Percentiles rank a stretch among this genome's conserved stretches.
phyloP scores from a whole-genome alignment of 2,329 filamentous ascomycete genomes.

The Fusarium sp. region DNA sequence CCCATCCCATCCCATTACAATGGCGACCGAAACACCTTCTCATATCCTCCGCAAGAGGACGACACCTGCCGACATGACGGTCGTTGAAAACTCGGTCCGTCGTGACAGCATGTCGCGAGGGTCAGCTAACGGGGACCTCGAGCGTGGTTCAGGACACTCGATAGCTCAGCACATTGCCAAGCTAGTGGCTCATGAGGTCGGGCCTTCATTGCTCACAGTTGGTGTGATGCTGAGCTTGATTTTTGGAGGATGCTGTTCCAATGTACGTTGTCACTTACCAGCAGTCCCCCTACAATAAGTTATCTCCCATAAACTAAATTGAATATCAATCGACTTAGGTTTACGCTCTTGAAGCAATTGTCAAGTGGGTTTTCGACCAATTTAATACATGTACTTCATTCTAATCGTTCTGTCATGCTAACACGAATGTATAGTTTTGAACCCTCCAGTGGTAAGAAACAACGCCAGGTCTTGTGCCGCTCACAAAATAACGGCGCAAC shows the following conservation, averaged over 20 bases:
- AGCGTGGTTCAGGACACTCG: constrained; percentile 31
- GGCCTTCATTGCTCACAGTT: constrained; percentile 63
- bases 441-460: constrained; percentile 77
- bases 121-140: constrained; percentile 22
- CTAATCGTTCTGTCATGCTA: constrained; percentile 21
- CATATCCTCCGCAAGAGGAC: constrained; percentile 42
- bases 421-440: constrained; percentile 71
- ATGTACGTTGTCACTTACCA: constrained; percentile 67
- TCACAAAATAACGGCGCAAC: background rate
- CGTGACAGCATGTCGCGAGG: constrained; percentile 24
- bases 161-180: constrained; percentile 42
- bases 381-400: background rate
- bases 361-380: constrained; percentile 74
- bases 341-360: constrained; percentile 94
- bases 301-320: constrained; percentile 23
- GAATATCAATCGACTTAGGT: constrained; percentile 67
- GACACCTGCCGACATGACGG: constrained; percentile 42
- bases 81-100: constrained; percentile 20
- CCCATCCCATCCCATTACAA: constrained; percentile 19
- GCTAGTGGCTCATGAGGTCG: constrained; percentile 42
- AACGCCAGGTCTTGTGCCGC: background rate
- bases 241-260: constrained; percentile 95
- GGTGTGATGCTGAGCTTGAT: constrained; percentile 83
- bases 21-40: constrained; percentile 32
- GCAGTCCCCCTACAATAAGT: background rate